These are phyloP conservation scores for Phytophthora aleatoria DNA, from an alignment of 352 stramenopile genomes.

Conservation along the genomic window DNA sequence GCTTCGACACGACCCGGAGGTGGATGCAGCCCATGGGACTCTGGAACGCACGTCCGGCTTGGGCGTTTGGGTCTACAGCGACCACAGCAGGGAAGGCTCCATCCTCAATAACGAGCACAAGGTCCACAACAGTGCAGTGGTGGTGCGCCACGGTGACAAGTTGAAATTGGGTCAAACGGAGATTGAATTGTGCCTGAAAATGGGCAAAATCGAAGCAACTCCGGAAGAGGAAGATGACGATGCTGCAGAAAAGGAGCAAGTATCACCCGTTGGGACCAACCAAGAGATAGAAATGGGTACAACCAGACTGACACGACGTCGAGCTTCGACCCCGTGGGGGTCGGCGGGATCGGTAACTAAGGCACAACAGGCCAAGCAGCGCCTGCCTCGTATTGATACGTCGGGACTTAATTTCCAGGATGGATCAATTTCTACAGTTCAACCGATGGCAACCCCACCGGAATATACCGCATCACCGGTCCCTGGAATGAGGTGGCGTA, in stretches of 20 bases:
- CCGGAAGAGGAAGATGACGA: slow-evolving; percentile 5
- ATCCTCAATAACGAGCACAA: slow-evolving; percentile 42
- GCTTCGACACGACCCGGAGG: slow-evolving; percentile 16
- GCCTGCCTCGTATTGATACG: slow-evolving; percentile 38
- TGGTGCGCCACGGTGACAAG: slow-evolving; percentile 63
- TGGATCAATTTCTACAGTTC: not conserved
- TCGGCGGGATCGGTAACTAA: not conserved
- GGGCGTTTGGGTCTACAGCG: slow-evolving; percentile 78
- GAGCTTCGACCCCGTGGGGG: not conserved
- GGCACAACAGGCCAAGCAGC: not conserved
- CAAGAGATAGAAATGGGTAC: slow-evolving; percentile 15
- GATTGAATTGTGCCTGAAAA: slow-evolving; percentile 47
- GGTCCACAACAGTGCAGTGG: slow-evolving; percentile 53
- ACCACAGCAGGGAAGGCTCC: slow-evolving; percentile 67
- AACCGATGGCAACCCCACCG: slow-evolving; percentile 29
- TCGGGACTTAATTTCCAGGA: slow-evolving; percentile 22
- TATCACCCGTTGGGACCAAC: slow-evolving; percentile 12
- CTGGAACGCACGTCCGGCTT: slow-evolving; percentile 51
- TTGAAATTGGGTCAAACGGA: slow-evolving; percentile 62
- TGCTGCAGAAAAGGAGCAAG: slow-evolving; percentile 13
- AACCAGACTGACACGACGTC: not conserved
- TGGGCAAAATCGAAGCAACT: slow-evolving; percentile 1
- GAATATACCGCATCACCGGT: slow-evolving; percentile 70
- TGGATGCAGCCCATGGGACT: slow-evolving; percentile 49
- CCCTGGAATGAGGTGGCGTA: slow-evolving; percentile 43